A percentile compares a stretch with the other conserved stretches of the same genome.
Evolutionary conservation across 345 rosid species (phyloP).

Genomic region (Acer yangbiense): DNA sequence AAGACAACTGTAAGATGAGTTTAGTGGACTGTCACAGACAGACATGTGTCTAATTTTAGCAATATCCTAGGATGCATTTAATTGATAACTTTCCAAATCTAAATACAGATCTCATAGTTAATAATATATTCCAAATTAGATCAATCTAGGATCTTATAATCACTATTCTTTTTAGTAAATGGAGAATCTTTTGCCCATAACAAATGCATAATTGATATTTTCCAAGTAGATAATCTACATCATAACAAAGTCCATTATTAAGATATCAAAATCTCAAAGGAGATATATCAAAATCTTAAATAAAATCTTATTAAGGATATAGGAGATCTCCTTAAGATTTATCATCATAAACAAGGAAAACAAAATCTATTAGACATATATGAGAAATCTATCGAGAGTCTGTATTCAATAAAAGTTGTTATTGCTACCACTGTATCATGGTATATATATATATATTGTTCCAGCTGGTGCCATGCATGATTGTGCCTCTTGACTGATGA

Average conservation of each 20-base stretch:
- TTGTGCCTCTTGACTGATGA: neutral
- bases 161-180: no score
- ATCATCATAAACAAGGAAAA: no score
- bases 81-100: neutral
- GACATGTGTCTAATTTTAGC: neutral
- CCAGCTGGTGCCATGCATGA: neutral
- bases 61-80: neutral
- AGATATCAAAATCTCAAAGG: neutral
- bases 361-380: neutral
- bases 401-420: no score
- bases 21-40: neutral
- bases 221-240: neutral
- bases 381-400: no score
- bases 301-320: neutral
- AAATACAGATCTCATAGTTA: neutral
- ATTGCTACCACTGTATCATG: neutral
- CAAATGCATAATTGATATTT: neutral
- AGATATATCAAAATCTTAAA: neutral
- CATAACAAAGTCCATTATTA: neutral
- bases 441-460: no score
- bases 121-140: neutral
- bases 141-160: neutral
- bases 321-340: neutral
- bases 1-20: neutral
- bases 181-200: constrained; percentile 7